Base-by-base conservation (phyloP, 2,329 filamentous ascomycete species). In the Cordyceps fumosorosea region DNA sequence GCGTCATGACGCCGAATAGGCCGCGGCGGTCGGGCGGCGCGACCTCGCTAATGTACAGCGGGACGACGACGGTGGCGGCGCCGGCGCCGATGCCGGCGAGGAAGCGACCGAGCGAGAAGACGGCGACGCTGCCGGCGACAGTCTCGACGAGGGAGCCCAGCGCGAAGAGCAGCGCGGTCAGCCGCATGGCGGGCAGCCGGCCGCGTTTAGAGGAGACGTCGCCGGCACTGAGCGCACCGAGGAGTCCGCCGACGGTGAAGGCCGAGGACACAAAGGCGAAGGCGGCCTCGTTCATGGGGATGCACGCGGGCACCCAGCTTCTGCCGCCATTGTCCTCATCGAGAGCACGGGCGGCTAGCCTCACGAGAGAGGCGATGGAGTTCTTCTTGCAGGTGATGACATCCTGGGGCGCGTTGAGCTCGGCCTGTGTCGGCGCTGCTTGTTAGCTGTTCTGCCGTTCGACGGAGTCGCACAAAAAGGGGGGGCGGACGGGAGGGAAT, bases 351-450 rank as follows among this genome's bases (percentile, higher is more conserved):
- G 67, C 66, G 22, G 67, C 67, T 61, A 73, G 61, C 42, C 69
- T 68, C 59, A 65, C 57, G 62, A 71, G 60, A 12, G 70, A 63
- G 45, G 74, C 74, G 56, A 77, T 75, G 55, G 76, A 73, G 65
- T 77, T 76, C 65, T 85, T 86, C 67, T 85, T 86, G 78, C 95
- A 98, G 62, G 90, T 96, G 69, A 99, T 89, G 70, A 96, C 91
- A 80, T 93, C 89, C 81, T 97, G 89, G 10, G 95, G 95, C 10
- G 93, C 91, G 74, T 99, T 99, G 65, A 99, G 84, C 74, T 98
- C 95, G 68, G 92, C 90, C 93, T 74, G 48, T 74, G 48, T 56
- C 16, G 37, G 59, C 64, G 44, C 7, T n/a, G 18, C 59, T 47
- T 47, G 32, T 54, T 22, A 34, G 63, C n/a, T 11, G 29, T 29